A percentile compares a stretch with the other conserved stretches of the same genome.
Evolutionary conservation across 148 eudicot genomes (phyloP).

Genomic region (Amaranthus cruentus): DNA sequence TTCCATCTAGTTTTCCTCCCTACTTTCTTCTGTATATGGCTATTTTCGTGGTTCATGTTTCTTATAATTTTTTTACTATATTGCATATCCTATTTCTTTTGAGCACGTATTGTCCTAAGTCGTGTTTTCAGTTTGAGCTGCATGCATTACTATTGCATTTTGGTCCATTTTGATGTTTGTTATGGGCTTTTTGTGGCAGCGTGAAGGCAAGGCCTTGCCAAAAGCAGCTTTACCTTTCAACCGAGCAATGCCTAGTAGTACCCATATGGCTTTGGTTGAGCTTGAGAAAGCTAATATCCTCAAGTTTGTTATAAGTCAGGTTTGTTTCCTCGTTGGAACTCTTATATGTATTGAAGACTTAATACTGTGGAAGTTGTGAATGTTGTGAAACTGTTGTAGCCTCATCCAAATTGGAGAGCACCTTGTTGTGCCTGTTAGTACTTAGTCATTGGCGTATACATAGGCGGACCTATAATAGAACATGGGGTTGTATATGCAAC

Average conservation of each 20-base stretch:
- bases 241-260: constrained; percentile 86
- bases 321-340: constrained; percentile 8
- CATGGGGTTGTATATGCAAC: no score
- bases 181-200: constrained; percentile 35
- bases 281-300: constrained; percentile 78
- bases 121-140: background rate
- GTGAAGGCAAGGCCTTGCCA: constrained; percentile 69
- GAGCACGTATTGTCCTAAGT: background rate
- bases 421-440: background rate
- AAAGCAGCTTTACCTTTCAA: constrained; percentile 90
- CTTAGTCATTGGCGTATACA: background rate
- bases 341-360: background rate
- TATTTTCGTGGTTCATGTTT: background rate
- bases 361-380: background rate
- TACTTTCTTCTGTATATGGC: background rate
- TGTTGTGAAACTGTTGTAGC: background rate
- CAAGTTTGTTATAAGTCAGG: constrained; percentile 96
- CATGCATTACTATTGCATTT: background rate
- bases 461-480: no score
- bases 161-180: background rate
- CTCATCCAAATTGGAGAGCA: background rate
- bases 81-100: background rate
- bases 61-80: background rate
- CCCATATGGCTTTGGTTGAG: constrained; percentile 96
- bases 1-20: background rate